phyloP scores from a whole-genome alignment of 805 yeast species.

The Kodamaea sagamina region DNA sequence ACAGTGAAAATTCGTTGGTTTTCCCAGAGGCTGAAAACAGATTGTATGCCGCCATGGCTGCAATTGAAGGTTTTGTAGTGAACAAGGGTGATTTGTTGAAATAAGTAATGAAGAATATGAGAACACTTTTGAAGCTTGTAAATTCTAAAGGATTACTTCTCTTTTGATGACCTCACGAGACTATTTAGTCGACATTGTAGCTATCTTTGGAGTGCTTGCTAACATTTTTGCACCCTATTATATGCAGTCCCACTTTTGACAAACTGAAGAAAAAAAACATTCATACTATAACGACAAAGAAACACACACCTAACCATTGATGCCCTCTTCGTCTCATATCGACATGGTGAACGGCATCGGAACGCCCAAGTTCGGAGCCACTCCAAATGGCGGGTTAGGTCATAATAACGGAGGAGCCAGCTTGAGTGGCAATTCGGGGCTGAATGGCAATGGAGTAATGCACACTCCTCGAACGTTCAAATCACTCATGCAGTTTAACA shows the following conservation, averaged over 20 bases:
- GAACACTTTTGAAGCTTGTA: no score
- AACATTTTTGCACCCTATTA: neutral
- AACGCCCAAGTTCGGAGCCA: constrained; percentile 13
- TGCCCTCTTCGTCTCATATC: constrained; percentile 14
- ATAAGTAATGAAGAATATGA: constrained; percentile 1
- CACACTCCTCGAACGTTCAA: constrained; percentile 7
- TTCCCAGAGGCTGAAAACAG: constrained; percentile 97
- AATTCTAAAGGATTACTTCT: no score
- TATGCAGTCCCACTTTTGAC: constrained; percentile 1
- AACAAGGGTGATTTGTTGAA: constrained; percentile 66
- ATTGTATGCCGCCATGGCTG: constrained; percentile 94
- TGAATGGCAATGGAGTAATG: constrained; percentile 3
- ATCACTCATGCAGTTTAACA: neutral
- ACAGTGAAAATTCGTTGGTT: constrained; percentile 74
- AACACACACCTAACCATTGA: constrained; percentile 4
- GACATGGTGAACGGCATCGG: constrained; percentile 12
- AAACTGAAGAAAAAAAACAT: constrained; percentile 4
- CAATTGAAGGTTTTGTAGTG: constrained; percentile 82
- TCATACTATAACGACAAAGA: neutral
- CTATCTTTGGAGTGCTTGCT: no score
- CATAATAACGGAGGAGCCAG: neutral
- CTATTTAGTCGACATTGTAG: no score
- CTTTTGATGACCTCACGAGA: no score
- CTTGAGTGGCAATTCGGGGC: constrained; percentile 3
- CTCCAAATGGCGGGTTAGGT: constrained; percentile 1